These are phyloP conservation scores for Pleurotus salmoneostramineus DNA, from an alignment of 768 basidiomycete species.

Conservation along the genomic window DNA sequence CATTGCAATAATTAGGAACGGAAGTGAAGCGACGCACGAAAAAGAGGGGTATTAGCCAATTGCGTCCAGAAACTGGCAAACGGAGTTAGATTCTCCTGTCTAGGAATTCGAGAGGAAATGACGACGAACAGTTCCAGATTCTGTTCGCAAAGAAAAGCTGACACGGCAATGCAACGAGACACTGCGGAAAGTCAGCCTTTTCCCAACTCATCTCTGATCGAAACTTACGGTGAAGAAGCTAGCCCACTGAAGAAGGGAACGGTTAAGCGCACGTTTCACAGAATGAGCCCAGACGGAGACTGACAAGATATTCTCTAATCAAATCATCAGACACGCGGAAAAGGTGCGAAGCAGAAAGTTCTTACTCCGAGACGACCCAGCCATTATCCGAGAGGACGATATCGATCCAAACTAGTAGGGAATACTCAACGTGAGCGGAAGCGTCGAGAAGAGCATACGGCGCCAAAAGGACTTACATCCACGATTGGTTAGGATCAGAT, in stretches of 20 bases:
- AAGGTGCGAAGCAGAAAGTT: background rate
- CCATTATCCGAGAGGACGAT: conserved; percentile 3
- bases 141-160: conserved; percentile 6
- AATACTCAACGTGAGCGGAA: background rate
- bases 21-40: background rate
- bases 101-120: background rate
- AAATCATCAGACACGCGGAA: background rate
- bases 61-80: background rate
- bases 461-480: background rate
- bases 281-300: background rate
- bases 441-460: background rate
- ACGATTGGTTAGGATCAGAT: conserved; percentile 6
- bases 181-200: background rate
- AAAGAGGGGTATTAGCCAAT: background rate
- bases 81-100: background rate
- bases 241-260: background rate
- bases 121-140: conserved; percentile 2
- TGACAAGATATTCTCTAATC: conserved; percentile 4
- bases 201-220: background rate
- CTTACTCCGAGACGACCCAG: conserved; percentile 2
- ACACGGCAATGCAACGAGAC: background rate
- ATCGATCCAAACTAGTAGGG: background rate
- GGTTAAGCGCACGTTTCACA: background rate
- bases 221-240: conserved; percentile 3
- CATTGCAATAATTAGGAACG: background rate